Evolutionary conservation across 345 rosid species (phyloP), one percentile per base, ranked within the genome.

Genomic region (Microthlaspi erraticum): DNA sequence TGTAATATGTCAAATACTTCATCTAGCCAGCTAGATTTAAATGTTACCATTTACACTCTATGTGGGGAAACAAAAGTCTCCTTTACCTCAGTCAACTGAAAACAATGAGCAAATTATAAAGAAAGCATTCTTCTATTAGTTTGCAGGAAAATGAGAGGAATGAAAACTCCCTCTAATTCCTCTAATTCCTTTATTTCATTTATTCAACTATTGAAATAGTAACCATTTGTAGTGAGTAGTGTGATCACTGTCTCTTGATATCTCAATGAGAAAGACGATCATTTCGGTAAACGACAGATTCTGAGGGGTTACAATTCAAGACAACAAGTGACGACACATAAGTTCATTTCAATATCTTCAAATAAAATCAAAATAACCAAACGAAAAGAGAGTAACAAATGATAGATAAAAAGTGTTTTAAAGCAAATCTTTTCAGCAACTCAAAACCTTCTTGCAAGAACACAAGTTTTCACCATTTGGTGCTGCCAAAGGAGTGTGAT

Each of bases 391-490:
- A 3, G 62, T 54, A 17, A 38, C 41, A 42, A 32, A 42, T 56
- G 14, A 33, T 5, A 67, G 14, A 32, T 12, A 13, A 29, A 29
- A n/a, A n/a, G 52, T 17, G 50, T 41, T 56, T 41, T 5, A 19
- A 32, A 44, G 10, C 5, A 33, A 63, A 56, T 17, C 3, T 0
- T 45, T 68, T 68, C 8, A 1, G 14, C 26, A 68, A 56, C 46
- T 4, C 64, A 56, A 55, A 46, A 56, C 64, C 73, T 42, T 67
- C 39, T 32, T 10, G 16, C 32, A 7, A 56, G 64, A 46, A 45
- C 6, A 45, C 0, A 68, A 56, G 48, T n/a, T 68, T 49, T 2
- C 18, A 44, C 45, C 10, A 0, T 44, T 44, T 7, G 16, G 31
- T n/a, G n/a, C n/a, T 53, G 42, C 51, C 52, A 41, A 64, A 31